A percentile compares a stretch with the other conserved stretches of the same genome.
Conservation (phyloP, 352 stramenopile species). For the Phytopythium vexans region DNA sequence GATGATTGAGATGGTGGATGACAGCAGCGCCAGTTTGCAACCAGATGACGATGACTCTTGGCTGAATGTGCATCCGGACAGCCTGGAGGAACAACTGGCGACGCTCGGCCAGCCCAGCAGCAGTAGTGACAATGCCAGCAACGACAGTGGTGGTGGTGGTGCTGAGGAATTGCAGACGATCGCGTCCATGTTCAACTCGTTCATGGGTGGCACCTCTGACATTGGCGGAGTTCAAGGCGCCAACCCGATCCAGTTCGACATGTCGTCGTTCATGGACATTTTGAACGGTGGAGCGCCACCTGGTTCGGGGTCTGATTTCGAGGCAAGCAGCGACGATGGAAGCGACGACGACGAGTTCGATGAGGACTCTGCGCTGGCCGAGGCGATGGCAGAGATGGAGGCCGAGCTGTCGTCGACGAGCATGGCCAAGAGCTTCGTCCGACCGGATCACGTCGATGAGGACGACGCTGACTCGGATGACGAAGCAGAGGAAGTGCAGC, state of each 20-base stretch:
- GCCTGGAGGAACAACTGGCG: conserved; percentile 63
- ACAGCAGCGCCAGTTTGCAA: conserved; percentile 9
- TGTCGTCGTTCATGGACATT: conserved; percentile 66
- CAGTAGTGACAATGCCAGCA: conserved; percentile 13
- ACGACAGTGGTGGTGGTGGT: conserved; percentile 18
- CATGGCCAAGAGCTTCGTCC: conserved; percentile 54
- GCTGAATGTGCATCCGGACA: conserved; percentile 75
- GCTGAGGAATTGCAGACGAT: conserved; percentile 69
- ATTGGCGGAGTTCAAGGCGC: conserved; percentile 63
- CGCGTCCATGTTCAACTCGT: conserved; percentile 73
- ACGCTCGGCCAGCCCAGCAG: conserved; percentile 9
- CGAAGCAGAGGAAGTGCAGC: conserved; percentile 5
- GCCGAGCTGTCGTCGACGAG: conserved; percentile 50
- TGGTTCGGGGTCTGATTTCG: conserved; percentile 12
- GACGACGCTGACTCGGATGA: conserved; percentile 7
- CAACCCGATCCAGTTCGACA: conserved; percentile 61
- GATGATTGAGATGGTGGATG: neutral
- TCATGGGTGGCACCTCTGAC: conserved; percentile 56
- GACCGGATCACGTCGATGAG: conserved; percentile 17
- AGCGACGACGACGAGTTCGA: conserved; percentile 28
- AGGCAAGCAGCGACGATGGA: conserved; percentile 26
- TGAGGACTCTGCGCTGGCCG: conserved; percentile 37
- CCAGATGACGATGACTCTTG: conserved; percentile 74
- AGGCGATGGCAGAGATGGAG: conserved; percentile 80
- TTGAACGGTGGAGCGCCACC: conserved; percentile 25